Percentiles rank a stretch among this genome's conserved stretches.
Conservation (phyloP, 305 asterid genomes). For the Fraxinus albicans region DNA sequence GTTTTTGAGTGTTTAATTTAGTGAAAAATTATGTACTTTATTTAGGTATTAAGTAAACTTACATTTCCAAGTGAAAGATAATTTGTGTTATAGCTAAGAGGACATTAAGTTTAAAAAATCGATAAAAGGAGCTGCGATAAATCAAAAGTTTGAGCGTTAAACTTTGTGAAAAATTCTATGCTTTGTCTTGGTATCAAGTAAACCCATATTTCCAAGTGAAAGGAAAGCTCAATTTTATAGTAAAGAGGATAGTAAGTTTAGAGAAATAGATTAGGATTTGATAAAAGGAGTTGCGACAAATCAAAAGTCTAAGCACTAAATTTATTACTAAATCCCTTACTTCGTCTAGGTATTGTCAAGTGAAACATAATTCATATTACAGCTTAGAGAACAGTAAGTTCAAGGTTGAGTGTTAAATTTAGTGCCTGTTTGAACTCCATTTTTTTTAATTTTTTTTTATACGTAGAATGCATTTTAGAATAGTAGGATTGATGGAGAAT, state of each 20-base stretch:
- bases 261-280: too few relatives aligned
- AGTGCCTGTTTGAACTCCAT: background rate
- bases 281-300: background rate
- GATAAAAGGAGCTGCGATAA: background rate
- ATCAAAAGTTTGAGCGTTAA: conserved; percentile 9
- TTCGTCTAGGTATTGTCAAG: conserved; percentile 52
- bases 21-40: conserved; percentile 16
- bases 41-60: background rate
- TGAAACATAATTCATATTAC: conserved; percentile 39
- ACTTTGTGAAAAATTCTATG: background rate
- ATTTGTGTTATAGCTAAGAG: conserved; percentile 20
- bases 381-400: background rate
- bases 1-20: too few relatives aligned
- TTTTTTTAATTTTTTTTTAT: too few relatives aligned
- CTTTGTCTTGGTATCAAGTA: too few relatives aligned
- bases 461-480: too few relatives aligned
- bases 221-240: too few relatives aligned
- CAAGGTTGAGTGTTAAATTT: conserved; percentile 2
- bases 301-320: conserved; percentile 20
- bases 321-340: conserved; percentile 43
- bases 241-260: too few relatives aligned
- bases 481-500: too few relatives aligned
- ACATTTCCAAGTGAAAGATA: conserved; percentile 30
- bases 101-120: background rate
- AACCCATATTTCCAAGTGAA: too few relatives aligned